Conservation (phyloP, 1,284 basidiomycete species). For the Tausonia pullulans region DNA sequence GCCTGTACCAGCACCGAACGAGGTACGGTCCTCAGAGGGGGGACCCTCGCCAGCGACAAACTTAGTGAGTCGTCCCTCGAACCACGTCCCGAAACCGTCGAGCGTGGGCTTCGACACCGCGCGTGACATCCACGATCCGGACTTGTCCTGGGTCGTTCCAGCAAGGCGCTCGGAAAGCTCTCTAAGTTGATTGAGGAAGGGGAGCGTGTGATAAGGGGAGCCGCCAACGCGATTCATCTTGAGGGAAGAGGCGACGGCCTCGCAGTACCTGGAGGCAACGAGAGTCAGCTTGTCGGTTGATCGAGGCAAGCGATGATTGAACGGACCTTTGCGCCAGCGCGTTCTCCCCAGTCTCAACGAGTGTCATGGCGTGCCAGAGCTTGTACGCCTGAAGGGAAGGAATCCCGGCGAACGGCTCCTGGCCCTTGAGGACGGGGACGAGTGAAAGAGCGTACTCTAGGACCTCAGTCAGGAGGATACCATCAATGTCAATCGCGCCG, state of each 20-base stretch:
- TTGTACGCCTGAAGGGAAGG: slow-evolving; percentile 83
- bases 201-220: slow-evolving; percentile 51
- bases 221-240: slow-evolving; percentile 39
- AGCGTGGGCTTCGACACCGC: slow-evolving; percentile 71
- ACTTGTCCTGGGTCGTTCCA: slow-evolving; percentile 60
- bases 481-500: slow-evolving; percentile 43
- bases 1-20: slow-evolving; percentile 30
- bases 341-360: slow-evolving; percentile 70
- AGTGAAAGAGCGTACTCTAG: slow-evolving; percentile 83
- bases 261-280: slow-evolving; percentile 61
- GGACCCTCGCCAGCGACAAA: slow-evolving; percentile 83
- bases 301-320: background rate
- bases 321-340: slow-evolving; percentile 58
- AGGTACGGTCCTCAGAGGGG: slow-evolving; percentile 21
- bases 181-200: slow-evolving; percentile 66
- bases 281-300: background rate
- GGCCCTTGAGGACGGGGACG: slow-evolving; percentile 60
- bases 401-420: slow-evolving; percentile 68
- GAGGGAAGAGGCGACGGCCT: slow-evolving; percentile 67
- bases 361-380: slow-evolving; percentile 60
- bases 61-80: slow-evolving; percentile 89
- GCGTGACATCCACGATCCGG: slow-evolving; percentile 65
- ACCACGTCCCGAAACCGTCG: slow-evolving; percentile 82
- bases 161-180: slow-evolving; percentile 69
- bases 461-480: slow-evolving; percentile 80